Percentiles rank a stretch among this genome's conserved stretches.
phyloP scores from a whole-genome alignment of 345 rosid species.

The Carallia pectinifolia region DNA sequence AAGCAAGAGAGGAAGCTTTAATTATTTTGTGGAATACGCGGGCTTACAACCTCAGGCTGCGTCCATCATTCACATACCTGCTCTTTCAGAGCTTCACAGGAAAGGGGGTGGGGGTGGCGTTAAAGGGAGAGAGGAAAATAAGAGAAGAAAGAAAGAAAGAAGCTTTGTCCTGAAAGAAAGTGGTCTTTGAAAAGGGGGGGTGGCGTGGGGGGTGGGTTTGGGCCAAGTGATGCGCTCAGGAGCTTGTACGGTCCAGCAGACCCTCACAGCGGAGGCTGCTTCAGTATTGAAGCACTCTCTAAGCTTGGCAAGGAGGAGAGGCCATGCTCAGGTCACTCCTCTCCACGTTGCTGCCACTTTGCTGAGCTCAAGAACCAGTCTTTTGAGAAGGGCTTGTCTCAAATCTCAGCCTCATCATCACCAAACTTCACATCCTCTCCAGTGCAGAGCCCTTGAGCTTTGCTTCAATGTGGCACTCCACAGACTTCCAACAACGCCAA shows the following conservation, averaged over 20 bases:
- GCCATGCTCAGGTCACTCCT: conserved; percentile 96
- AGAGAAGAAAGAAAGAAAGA: conserved; percentile 14
- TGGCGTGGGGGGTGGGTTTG: conserved; percentile 50
- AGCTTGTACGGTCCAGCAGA: conserved; percentile 87
- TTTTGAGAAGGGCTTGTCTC: conserved; percentile 49
- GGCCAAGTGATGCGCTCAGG: conserved; percentile 90
- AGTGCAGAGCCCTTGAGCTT: conserved; percentile 57
- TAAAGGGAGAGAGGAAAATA: conserved; percentile 6
- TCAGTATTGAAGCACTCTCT: conserved; percentile 93
- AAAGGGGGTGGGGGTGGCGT: conserved; percentile 21
- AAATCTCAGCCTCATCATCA: conserved; percentile 44
- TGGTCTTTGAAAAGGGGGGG: conserved; percentile 29
- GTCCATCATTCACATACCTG: not conserved
- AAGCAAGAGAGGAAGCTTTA: conserved; percentile 13
- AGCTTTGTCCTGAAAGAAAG: conserved; percentile 8
- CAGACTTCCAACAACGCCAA: conserved; percentile 49
- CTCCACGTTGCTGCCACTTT: conserved; percentile 59
- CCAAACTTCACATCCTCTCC: conserved; percentile 42
- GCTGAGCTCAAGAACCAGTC: conserved; percentile 42
- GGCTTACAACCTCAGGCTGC: no score
- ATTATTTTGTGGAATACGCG: no score
- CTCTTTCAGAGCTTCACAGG: conserved; percentile 2
- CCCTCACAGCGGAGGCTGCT: conserved; percentile 98
- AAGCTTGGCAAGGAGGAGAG: conserved; percentile 75
- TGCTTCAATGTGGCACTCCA: conserved; percentile 58